Evolutionary conservation across 495 filamentous ascomycete species (phyloP), one percentile per base, ranked within the genome.

Genomic region (Talaromyces borbonicus): DNA sequence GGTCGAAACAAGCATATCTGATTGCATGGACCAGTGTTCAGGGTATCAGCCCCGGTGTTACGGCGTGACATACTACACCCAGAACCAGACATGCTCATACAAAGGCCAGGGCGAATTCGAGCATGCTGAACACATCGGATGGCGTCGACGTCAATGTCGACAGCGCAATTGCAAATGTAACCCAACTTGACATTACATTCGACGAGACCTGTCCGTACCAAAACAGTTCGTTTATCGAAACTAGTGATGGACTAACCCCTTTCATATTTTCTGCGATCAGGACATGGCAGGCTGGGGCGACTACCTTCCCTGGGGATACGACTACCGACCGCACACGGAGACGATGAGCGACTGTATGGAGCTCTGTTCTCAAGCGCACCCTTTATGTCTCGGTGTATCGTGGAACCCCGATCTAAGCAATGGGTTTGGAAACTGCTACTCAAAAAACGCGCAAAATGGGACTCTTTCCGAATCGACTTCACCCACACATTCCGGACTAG

Each of bases 21-120:
- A 31, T 31, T 32, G 42, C 27, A 44, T 44, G 42, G 26, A 44
- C 9, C 5, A 32, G 9, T 44, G 42, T 12, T 31, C 42, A 12
- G 18, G 14, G 14, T 30, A 19, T 32, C 42, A 31, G 22, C 42
- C 42, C 26, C 3, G 9, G 22, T 44, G 42, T 29, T 44, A 32
- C 26, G 42, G 26, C n/a, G 26, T 31, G 8, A 44, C 42, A 20
- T 44, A 44, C 8, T 44, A 30, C 11, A 44, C 42, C 14, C 42
- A 44, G 22, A 44, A 44, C 26, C 24, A 31, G n/a, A 44, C 26
- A 30, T 44, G 42, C 16, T 44, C 42, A 22, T 44, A 11, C 42
- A 44, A 44, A 44, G 26, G 15, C 27, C 16, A 15, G 9, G 42
- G 42, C 6, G 8, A 44, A 16, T 8, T 30, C 42, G 27, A 44